A percentile compares a stretch with the other conserved stretches of the same genome.
phyloP scores from a whole-genome alignment of 805 yeast genomes.

The Brettanomyces nanus region DNA sequence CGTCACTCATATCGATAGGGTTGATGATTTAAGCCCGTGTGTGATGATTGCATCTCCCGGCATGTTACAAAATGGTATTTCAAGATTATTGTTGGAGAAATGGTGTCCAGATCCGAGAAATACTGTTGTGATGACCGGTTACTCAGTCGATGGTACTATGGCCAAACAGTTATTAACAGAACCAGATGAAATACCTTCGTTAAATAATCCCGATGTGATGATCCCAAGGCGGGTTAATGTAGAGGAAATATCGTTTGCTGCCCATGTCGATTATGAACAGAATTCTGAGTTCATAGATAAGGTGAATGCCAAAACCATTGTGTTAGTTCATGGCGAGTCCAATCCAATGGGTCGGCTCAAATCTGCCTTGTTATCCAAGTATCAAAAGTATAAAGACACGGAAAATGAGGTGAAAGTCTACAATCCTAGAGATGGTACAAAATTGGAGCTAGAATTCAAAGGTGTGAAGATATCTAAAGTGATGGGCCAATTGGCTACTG shows the following conservation, averaged over 20 bases:
- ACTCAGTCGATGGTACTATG: slow-evolving; percentile 97
- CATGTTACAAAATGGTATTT: slow-evolving; percentile 94
- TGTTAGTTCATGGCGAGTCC: slow-evolving; percentile 94
- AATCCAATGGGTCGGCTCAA: slow-evolving; percentile 98
- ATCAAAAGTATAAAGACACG: slow-evolving; percentile 71
- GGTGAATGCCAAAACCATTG: slow-evolving; percentile 77
- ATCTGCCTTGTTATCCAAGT: slow-evolving; percentile 84
- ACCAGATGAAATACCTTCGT: slow-evolving; percentile 84
- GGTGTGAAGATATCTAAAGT: slow-evolving; percentile 79
- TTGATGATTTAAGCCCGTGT: slow-evolving; percentile 92
- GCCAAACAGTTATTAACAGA: slow-evolving; percentile 85
- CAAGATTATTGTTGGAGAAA: slow-evolving; percentile 81
- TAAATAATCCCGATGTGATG: slow-evolving; percentile 67
- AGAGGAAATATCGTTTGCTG: slow-evolving; percentile 98
- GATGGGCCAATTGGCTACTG: slow-evolving; percentile 45
- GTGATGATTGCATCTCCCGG: slow-evolving; percentile 97
- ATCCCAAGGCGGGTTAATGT: slow-evolving; percentile 83
- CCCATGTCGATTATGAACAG: slow-evolving; percentile 95
- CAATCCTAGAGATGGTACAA: slow-evolving; percentile 88
- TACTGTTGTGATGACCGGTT: slow-evolving; percentile 84
- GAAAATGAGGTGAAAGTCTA: slow-evolving; percentile 85
- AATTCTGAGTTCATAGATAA: slow-evolving; percentile 85
- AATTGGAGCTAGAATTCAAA: slow-evolving; percentile 64
- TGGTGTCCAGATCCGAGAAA: slow-evolving; percentile 98
- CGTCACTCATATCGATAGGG: slow-evolving; percentile 68